Base-by-base conservation (phyloP, 352 stramenopile species). In the Phytopythium helicoides region DNA sequence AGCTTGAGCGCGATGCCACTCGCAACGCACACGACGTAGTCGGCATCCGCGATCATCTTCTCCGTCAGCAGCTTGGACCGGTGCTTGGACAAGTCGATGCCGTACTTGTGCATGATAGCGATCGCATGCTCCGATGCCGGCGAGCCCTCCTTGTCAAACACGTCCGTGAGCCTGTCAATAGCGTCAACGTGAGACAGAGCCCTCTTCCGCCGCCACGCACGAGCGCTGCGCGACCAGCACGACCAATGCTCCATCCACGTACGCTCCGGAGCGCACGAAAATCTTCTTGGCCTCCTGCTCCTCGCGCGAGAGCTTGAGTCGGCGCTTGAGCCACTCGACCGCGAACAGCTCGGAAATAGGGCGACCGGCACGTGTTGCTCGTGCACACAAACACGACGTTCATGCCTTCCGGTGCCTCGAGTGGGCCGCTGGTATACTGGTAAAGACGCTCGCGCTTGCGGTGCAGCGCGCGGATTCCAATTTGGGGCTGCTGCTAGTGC, bases 311-410 rank as follows among this genome's bases (percentile, higher is more conserved):
- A 92, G 78, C 47, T 76, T 73, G 18, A 88, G 64, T 26, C 77
- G 73, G 22, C 76, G 78, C 35, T 76, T 74, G 45, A 94, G 80
- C 76, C 83, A 94, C 48, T 94, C 76, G 47, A 91, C 73, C 6
- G 83, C 77, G 38, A 92, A 89, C 25, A 77, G 56, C 67, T 94
- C 81, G 0, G 81, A 76, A 42, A 89, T 80, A n/a, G 6, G 83
- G 79, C 40, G 83, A 94, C 34, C 83, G 78, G 55, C 81, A 92
- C 49, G 81, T 92, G 64, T 94, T 94, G 66, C 83, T 91, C 31
- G 83, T 89, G 67, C 83, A 94, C 42, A 92, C 81, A 40, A 94
- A 94, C 47, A 94, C 60, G 26, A 94, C 68, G 62, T 89, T 84
- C 80, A 89, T 89, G 19, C 6, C 21, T 19, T 38, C 4, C 5